Conservation (phyloP, 140 eudicot species). For the Senecio squalidus region DNA sequence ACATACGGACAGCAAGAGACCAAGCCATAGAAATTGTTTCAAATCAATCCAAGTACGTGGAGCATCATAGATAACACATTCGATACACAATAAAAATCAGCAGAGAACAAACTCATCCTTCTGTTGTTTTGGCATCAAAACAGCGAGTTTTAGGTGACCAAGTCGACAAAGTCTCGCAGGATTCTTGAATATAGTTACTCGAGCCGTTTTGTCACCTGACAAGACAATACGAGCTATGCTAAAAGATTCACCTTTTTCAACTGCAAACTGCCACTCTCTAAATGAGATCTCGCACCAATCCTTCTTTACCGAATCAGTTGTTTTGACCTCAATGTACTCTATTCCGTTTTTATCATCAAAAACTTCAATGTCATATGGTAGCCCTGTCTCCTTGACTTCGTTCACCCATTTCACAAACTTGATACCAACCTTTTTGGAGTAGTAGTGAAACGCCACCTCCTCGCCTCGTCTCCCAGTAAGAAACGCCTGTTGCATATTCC, state of each 20-base stretch:
- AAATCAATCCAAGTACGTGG: not conserved
- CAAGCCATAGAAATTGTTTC: not conserved
- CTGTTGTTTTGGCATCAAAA: conserved; percentile 41
- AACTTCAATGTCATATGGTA: conserved; percentile 61
- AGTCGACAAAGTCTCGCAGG: conserved; percentile 51
- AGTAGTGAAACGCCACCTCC: conserved; percentile 27
- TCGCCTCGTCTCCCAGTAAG: conserved; percentile 34
- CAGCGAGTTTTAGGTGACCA: conserved; percentile 56
- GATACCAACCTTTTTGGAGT: conserved; percentile 7
- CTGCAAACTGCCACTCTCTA: too few species aligned
- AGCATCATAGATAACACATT: too few species aligned
- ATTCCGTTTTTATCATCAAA: conserved; percentile 27
- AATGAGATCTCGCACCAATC: conserved; percentile 60
- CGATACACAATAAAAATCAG: not conserved
- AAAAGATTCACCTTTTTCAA: conserved; percentile 58
- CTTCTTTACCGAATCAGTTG: conserved; percentile 47
- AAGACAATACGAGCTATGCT: conserved; percentile 61
- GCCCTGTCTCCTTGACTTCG: conserved; percentile 26
- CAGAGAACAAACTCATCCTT: conserved; percentile 14
- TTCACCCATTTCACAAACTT: conserved; percentile 36
- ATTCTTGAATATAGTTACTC: conserved; percentile 44
- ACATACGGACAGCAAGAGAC: not conserved
- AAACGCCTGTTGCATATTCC: conserved; percentile 16
- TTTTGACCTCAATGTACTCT: conserved; percentile 69
- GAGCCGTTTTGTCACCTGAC: conserved; percentile 27